Evolutionary conservation across 306 rosid species (phyloP).

Genomic region (Sphenostylis stenocarpa): DNA sequence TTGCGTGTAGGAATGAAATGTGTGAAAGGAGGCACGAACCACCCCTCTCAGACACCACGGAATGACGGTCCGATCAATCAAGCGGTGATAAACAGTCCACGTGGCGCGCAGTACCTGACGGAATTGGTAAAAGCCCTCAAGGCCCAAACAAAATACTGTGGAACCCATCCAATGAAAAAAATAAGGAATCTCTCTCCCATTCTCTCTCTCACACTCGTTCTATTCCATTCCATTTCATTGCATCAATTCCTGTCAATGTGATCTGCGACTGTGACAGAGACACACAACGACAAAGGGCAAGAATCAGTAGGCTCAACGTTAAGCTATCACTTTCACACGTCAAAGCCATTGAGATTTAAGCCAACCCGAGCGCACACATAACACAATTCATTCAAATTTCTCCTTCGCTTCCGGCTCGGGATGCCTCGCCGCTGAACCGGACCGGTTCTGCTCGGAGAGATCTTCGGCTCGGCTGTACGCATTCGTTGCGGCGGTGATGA

Average conservation of each 20-base stretch:
- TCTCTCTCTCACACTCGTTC: too few species aligned
- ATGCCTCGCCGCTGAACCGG: slow-evolving; percentile 34
- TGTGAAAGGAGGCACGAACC: not conserved
- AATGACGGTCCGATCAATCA: not conserved
- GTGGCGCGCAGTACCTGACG: slow-evolving; percentile 18
- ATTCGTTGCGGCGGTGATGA: slow-evolving; percentile 45
- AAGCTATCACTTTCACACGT: slow-evolving; percentile 1
- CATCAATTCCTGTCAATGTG: not conserved
- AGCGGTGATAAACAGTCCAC: not conserved
- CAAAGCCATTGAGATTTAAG: not conserved
- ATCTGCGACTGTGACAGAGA: slow-evolving; percentile 8
- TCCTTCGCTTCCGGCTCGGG: not conserved
- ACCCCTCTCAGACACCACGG: not conserved
- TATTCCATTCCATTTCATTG: not conserved
- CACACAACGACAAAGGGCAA: not conserved
- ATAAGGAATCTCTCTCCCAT: not conserved
- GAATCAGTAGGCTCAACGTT: not conserved
- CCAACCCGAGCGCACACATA: not conserved
- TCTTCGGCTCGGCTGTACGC: not conserved
- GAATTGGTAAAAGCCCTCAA: not conserved
- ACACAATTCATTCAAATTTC: not conserved
- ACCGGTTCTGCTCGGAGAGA: slow-evolving; percentile 22
- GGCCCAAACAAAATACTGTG: not conserved
- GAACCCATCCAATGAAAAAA: not conserved
- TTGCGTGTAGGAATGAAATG: not conserved